These are phyloP conservation scores for Sanguinoderma infundibulare DNA, from an alignment of 1,284 basidiomycete genomes.

Conservation along the genomic window DNA sequence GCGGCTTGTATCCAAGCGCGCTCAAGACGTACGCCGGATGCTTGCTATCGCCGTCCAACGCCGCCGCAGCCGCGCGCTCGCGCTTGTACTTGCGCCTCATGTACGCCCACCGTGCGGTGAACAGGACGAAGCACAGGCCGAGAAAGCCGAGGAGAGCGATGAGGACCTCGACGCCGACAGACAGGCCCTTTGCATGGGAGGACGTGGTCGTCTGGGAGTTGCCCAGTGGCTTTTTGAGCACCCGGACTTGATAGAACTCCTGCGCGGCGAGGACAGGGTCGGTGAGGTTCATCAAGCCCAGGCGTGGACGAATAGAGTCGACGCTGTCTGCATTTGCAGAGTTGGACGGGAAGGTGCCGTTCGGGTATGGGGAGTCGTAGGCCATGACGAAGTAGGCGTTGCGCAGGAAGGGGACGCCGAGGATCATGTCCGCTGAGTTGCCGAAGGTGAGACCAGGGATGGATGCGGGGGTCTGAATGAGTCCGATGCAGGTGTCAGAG, in stretches of 20 bases:
- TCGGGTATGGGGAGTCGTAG: slow-evolving; percentile 50
- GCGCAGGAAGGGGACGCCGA: slow-evolving; percentile 76
- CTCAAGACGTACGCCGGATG: slow-evolving; percentile 5
- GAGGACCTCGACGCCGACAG: slow-evolving; percentile 63
- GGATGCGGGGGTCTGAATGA: slow-evolving; percentile 56
- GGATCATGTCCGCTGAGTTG: slow-evolving; percentile 59
- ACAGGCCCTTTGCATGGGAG: slow-evolving; percentile 42
- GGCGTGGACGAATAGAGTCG: slow-evolving; percentile 43
- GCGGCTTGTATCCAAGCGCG: slow-evolving; percentile 20
- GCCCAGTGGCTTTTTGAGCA: slow-evolving; percentile 58
- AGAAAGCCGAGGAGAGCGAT: slow-evolving; percentile 62
- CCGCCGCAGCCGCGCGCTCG: slow-evolving; percentile 16
- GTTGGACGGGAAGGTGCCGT: slow-evolving; percentile 48
- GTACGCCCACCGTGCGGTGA: slow-evolving; percentile 55
- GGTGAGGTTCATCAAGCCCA: slow-evolving; percentile 66
- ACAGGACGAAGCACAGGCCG: slow-evolving; percentile 54
- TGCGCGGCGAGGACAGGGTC: slow-evolving; percentile 58
- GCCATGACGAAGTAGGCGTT: slow-evolving; percentile 77
- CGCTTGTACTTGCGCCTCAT: slow-evolving; percentile 40
- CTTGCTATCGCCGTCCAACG: slow-evolving; percentile 25
- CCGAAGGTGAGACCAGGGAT: slow-evolving; percentile 31
- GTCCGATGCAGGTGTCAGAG: slow-evolving; percentile 55
- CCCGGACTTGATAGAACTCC: slow-evolving; percentile 70
- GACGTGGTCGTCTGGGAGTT: slow-evolving; percentile 8
- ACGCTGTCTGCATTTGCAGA: slow-evolving; percentile 16